Evolutionary conservation across 805 yeast genomes (phyloP).

Genomic region (Zygoascus biomembranicola): DNA sequence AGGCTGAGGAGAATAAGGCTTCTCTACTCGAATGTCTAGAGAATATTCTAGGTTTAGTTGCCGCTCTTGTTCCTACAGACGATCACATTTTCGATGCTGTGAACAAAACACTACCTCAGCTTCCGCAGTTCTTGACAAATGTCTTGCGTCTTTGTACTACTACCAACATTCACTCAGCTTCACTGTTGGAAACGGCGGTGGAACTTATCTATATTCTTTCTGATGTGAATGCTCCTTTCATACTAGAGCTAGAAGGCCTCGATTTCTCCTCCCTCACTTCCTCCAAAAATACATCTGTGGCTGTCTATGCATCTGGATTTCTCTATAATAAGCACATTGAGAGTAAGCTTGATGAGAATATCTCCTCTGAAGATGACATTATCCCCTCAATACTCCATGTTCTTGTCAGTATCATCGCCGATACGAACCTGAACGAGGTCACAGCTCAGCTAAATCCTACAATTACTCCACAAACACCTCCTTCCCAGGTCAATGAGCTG

Average conservation of each 20-base stretch:
- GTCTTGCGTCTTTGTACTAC: slow-evolving; percentile 5
- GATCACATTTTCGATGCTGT: slow-evolving; percentile 48
- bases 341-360: slow-evolving; percentile 3
- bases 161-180: background rate
- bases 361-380: slow-evolving; percentile 7
- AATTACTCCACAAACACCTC: background rate
- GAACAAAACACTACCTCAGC: slow-evolving; percentile 16
- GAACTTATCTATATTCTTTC: slow-evolving; percentile 26
- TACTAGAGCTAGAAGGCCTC: slow-evolving; percentile 6
- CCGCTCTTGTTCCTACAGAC: slow-evolving; percentile 53
- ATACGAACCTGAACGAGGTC: slow-evolving; percentile 11
- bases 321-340: slow-evolving; percentile 20
- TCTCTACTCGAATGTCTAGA: slow-evolving; percentile 61
- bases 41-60: slow-evolving; percentile 59
- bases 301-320: slow-evolving; percentile 23
- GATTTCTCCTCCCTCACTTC: slow-evolving; percentile 4
- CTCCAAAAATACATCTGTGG: slow-evolving; percentile 6
- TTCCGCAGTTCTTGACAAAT: slow-evolving; percentile 12
- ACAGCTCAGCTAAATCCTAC: slow-evolving; percentile 9
- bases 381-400: slow-evolving; percentile 11
- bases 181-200: slow-evolving; percentile 16
- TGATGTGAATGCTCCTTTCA: slow-evolving; percentile 20
- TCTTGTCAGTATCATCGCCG: slow-evolving; percentile 8
- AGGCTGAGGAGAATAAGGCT: slow-evolving; percentile 33
- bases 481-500: background rate